Conservation (phyloP, 1,284 basidiomycete species). For the Moniliophthora roreri region DNA sequence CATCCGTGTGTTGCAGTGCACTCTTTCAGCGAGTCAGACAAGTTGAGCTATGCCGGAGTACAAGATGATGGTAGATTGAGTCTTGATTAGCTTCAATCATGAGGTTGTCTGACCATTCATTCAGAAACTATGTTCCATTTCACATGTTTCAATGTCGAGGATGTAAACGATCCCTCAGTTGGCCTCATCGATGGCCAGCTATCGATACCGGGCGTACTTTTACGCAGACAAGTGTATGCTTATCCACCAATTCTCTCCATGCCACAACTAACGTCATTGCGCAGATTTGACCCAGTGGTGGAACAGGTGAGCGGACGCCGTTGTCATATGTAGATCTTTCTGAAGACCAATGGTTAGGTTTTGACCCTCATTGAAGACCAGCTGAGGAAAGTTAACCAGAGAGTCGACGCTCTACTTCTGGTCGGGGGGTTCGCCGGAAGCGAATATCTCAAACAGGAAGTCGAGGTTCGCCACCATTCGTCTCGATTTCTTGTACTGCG, state of each 20-base stretch:
- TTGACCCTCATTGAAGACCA: slow-evolving; percentile 76
- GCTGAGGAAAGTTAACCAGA: slow-evolving; percentile 58
- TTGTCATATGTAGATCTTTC: slow-evolving; percentile 12
- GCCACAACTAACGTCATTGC: background rate
- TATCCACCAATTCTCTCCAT: background rate
- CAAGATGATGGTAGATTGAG: slow-evolving; percentile 56
- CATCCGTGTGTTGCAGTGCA: slow-evolving; percentile 51
- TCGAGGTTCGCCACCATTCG: slow-evolving; percentile 50
- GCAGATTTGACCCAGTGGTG: slow-evolving; percentile 70
- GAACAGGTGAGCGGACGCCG: slow-evolving; percentile 49
- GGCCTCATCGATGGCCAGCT: slow-evolving; percentile 80
- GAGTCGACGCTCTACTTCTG: slow-evolving; percentile 74
- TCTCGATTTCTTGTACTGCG: slow-evolving; percentile 12
- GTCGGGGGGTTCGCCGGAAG: slow-evolving; percentile 86
- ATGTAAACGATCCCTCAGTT: slow-evolving; percentile 70
- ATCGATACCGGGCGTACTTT: slow-evolving; percentile 71
- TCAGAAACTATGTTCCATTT: slow-evolving; percentile 80
- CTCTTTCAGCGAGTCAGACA: slow-evolving; percentile 83
- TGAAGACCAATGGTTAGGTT: slow-evolving; percentile 47
- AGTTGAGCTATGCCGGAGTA: slow-evolving; percentile 68
- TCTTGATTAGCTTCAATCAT: slow-evolving; percentile 3
- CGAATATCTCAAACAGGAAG: slow-evolving; percentile 74
- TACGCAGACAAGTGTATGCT: slow-evolving; percentile 65
- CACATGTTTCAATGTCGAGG: slow-evolving; percentile 78
- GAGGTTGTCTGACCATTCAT: slow-evolving; percentile 9